Evolutionary conservation across 1,139 yeast genomes (phyloP).

Genomic region (Arxiozyma bovina): DNA sequence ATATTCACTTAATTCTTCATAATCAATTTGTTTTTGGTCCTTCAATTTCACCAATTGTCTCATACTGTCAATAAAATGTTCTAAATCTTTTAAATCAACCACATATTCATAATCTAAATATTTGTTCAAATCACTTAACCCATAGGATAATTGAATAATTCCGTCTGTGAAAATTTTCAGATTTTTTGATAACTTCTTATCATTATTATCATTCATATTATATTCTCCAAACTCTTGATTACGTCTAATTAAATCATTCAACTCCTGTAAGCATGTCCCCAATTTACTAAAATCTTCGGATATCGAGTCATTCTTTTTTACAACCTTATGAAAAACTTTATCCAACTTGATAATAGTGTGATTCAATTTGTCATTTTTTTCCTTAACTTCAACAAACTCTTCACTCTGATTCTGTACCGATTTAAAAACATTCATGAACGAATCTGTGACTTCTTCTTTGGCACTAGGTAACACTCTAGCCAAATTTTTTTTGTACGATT

Average conservation of each 20-base stretch:
- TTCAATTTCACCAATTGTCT: constrained; percentile 71
- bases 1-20: constrained; percentile 78
- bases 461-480: constrained; percentile 29
- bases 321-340: constrained; percentile 62
- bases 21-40: constrained; percentile 85
- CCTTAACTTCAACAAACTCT: constrained; percentile 77
- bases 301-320: constrained; percentile 65
- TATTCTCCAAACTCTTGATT: constrained; percentile 6
- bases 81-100: constrained; percentile 76
- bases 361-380: constrained; percentile 71
- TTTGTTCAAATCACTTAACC: constrained; percentile 43
- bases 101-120: constrained; percentile 74
- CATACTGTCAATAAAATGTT: constrained; percentile 71
- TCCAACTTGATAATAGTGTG: constrained; percentile 76
- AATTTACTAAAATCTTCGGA: constrained; percentile 66
- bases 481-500: constrained; percentile 59
- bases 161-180: constrained; percentile 48
- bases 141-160: constrained; percentile 40
- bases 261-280: constrained; percentile 57
- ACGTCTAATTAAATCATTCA: constrained; percentile 47
- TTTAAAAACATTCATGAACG: constrained; percentile 84
- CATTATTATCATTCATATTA: constrained; percentile 5
- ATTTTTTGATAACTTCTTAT: constrained; percentile 39
- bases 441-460: constrained; percentile 53
- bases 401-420: constrained; percentile 66